Percentiles rank a stretch among this genome's conserved stretches.
These are phyloP conservation scores for Tuber melanosporum DNA, from an alignment of 495 filamentous ascomycete species.

Conservation along the genomic window DNA sequence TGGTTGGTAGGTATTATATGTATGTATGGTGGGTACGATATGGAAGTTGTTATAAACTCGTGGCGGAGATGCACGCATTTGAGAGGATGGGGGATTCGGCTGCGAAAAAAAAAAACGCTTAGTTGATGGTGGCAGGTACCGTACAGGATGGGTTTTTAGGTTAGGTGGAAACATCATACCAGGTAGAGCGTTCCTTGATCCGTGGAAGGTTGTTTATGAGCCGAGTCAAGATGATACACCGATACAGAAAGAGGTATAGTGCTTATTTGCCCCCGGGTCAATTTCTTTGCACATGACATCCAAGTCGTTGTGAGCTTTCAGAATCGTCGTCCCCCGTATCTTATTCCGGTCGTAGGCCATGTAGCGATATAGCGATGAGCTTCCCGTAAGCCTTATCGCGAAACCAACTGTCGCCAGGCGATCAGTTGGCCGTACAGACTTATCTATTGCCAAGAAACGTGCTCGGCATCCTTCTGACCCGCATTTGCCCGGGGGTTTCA, in stretches of 20 bases:
- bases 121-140: constrained; percentile 1
- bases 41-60: constrained; percentile 4
- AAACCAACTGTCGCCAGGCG: neutral
- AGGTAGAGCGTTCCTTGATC: neutral
- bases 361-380: neutral
- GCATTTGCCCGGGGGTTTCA: neutral
- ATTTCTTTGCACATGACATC: constrained; percentile 2
- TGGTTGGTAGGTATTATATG: neutral
- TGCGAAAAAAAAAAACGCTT: neutral
- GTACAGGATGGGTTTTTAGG: neutral
- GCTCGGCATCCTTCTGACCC: neutral
- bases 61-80: neutral
- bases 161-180: neutral
- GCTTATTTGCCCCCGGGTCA: neutral
- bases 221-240: constrained; percentile 1
- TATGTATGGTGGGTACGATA: neutral
- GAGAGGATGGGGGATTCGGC: neutral
- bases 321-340: neutral
- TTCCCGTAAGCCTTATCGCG: neutral
- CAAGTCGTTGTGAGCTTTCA: neutral
- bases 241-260: neutral
- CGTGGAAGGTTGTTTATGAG: neutral
- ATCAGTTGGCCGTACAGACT: neutral
- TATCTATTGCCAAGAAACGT: neutral
- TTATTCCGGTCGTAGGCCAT: neutral